Evolutionary conservation across 1,139 yeast species (phyloP).

Genomic region (Maudiozyma humilis): DNA sequence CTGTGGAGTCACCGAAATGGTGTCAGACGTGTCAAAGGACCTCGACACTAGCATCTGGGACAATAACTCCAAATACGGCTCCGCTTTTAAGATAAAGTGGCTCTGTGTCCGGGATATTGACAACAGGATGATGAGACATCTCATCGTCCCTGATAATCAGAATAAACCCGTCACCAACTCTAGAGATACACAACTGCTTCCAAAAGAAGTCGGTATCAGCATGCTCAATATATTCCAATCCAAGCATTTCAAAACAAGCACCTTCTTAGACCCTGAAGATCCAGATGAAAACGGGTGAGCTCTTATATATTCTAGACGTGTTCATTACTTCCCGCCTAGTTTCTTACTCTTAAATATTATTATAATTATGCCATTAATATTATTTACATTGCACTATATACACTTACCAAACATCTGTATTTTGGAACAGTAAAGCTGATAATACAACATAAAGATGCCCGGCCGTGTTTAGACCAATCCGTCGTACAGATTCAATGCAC

Average conservation of each 20-base stretch:
- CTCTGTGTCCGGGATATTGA: conserved; percentile 43
- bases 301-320: too few relatives aligned
- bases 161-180: conserved; percentile 48
- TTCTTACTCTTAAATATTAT: not conserved
- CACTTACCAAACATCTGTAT: not conserved
- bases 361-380: not conserved
- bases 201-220: conserved; percentile 38
- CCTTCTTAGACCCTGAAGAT: conserved; percentile 8
- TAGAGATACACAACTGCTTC: conserved; percentile 51
- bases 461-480: conserved; percentile 47
- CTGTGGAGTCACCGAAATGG: conserved; percentile 58
- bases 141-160: conserved; percentile 40
- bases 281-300: not conserved
- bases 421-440: not conserved
- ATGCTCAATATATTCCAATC: conserved; percentile 39
- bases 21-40: conserved; percentile 33
- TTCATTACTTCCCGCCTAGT: too few relatives aligned
- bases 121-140: conserved; percentile 39
- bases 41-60: conserved; percentile 44
- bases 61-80: conserved; percentile 42
- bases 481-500: conserved; percentile 72
- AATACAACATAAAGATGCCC: not conserved
- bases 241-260: conserved; percentile 3
- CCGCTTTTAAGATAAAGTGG: conserved; percentile 49
- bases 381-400: not conserved